Evolutionary conservation across 371 early-diverging fungal species (phyloP), one percentile per base, ranked within the genome.

Genomic region (Syncephalastrum monosporum): DNA sequence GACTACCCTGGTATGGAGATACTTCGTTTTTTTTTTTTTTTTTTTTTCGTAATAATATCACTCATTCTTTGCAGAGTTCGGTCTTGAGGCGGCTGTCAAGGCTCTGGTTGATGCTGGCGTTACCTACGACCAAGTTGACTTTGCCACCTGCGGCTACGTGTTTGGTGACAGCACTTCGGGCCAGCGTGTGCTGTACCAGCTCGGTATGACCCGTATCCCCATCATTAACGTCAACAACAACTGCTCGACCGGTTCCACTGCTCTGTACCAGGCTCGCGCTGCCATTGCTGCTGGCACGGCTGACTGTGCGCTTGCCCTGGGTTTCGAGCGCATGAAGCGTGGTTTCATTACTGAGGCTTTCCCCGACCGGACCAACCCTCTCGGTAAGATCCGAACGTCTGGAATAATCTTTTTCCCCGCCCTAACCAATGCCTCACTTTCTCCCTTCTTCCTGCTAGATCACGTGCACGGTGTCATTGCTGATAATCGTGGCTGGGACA

Each of bases 221-320:
- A 57, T 67, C 12, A 61, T 63, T 56, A 90, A 90, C 57, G 86
- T 86, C 60, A 88, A 88, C 69, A 90, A 89, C 79, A 87, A 88
- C 69, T 88, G 90, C 67, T 79, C 86, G 4, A 88, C 89, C 38
- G 89, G 90, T 5, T 85, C 86, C 3, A 80, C 88, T 17, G 89
- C 91, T n/a, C 72, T 89, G 42, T 86, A 68, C 64, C 67, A 83
- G 63, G 90, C 89, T 5, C 79, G 85, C 25, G 76, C 77, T 56
- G 78, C 82, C 4, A 71, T 90, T 56, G 84, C 79, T 42, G 66
- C 71, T 25, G 90, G 90, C 15, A 56, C 68, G 33, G 82, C 68
- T 33, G 85, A 87, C 16, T 86, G 86, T 65, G 86, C 84, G 51
- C 71, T 88, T 71, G 88, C 89, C 5, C 75, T 90, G 29, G 89